Conservation (phyloP, 192 early-diverging fungal species). For the Coemansia sp. region DNA sequence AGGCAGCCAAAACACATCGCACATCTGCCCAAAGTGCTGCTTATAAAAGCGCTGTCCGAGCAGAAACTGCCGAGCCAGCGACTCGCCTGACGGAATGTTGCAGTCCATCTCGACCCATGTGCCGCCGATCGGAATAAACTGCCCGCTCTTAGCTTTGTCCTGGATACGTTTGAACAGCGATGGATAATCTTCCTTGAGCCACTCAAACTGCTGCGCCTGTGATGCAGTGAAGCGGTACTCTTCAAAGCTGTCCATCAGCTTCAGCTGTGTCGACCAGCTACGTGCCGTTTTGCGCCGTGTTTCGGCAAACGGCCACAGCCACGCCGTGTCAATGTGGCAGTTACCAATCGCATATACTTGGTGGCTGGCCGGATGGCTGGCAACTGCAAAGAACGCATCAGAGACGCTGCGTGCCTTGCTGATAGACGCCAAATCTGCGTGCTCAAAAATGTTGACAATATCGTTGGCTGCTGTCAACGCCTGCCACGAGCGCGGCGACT, state of each 20-base stretch:
- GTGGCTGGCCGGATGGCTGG: slow-evolving; percentile 64
- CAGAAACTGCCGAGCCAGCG: slow-evolving; percentile 89
- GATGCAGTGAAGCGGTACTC: slow-evolving; percentile 91
- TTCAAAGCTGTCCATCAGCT: slow-evolving; percentile 81
- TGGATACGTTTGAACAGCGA: slow-evolving; percentile 75
- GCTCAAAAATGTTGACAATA: slow-evolving; percentile 72
- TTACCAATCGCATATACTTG: slow-evolving; percentile 86
- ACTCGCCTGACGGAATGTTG: slow-evolving; percentile 96
- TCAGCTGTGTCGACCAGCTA: slow-evolving; percentile 79
- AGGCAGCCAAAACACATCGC: slow-evolving; percentile 89
- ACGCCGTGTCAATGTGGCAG: slow-evolving; percentile 91
- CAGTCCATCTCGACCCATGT: slow-evolving; percentile 99
- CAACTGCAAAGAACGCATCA: slow-evolving; percentile 65
- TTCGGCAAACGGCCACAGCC: slow-evolving; percentile 98
- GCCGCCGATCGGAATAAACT: slow-evolving; percentile 92
- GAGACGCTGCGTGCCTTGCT: slow-evolving; percentile 53
- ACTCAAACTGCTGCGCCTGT: slow-evolving; percentile 98
- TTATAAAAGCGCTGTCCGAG: slow-evolving; percentile 90
- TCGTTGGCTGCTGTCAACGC: slow-evolving; percentile 79
- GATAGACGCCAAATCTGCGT: slow-evolving; percentile 38
- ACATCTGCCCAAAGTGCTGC: slow-evolving; percentile 68
- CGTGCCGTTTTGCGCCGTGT: slow-evolving; percentile 92
- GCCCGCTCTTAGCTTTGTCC: slow-evolving; percentile 65
- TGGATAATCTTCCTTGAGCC: slow-evolving; percentile 84
- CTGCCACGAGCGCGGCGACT: slow-evolving; percentile 71